phyloP scores from a whole-genome alignment of 305 asterid genomes.

The Salvia sclarea region DNA sequence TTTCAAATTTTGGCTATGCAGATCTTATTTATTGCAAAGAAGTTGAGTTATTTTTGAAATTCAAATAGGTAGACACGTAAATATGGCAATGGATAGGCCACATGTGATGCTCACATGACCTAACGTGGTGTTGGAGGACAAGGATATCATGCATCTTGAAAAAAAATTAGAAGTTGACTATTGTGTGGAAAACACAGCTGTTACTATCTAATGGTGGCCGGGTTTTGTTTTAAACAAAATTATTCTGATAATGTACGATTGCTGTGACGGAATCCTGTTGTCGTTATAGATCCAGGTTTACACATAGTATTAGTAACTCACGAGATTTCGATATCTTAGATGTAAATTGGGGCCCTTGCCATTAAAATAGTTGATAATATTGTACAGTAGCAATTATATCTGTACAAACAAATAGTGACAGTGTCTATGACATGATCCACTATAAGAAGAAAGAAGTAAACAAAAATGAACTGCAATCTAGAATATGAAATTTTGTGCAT shows the following conservation, averaged over 20 bases:
- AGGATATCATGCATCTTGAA: conserved; percentile 8
- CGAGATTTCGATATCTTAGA: not conserved
- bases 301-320: not conserved
- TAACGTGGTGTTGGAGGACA: conserved; percentile 29
- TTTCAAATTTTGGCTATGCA: not conserved
- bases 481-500: not conserved
- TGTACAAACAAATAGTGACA: not conserved
- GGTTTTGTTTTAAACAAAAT: not conserved
- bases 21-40: not conserved
- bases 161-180: not conserved
- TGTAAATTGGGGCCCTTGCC: not conserved
- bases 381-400: not conserved
- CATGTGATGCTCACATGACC: conserved; percentile 34
- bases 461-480: not conserved
- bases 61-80: conserved; percentile 2
- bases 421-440: not conserved
- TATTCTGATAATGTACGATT: not conserved
- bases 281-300: not conserved
- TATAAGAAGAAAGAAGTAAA: not conserved
- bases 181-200: not conserved
- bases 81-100: conserved; percentile 12
- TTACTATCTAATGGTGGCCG: not conserved
- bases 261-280: not conserved
- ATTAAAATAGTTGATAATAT: not conserved
- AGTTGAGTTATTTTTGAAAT: not conserved